These are phyloP conservation scores for Candida yuanshanica DNA, from an alignment of 805 yeast genomes.

Conservation along the genomic window DNA sequence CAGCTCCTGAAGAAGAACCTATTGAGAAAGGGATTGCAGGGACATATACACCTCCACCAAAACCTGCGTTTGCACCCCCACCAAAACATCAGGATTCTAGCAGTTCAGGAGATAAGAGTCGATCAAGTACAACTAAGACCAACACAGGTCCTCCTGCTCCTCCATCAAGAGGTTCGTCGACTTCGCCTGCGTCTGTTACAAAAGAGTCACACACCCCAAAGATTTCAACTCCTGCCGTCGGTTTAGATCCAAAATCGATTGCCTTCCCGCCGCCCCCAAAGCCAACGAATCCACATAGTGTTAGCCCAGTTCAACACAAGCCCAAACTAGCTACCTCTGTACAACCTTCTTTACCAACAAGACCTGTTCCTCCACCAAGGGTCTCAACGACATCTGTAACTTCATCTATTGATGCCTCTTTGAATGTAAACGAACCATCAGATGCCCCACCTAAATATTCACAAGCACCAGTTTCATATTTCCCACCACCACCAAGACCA, in stretches of 20 bases:
- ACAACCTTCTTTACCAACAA: too few species aligned
- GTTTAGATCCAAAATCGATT: background rate
- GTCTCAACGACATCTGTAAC: too few species aligned
- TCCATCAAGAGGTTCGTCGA: background rate
- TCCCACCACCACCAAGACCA: constrained; percentile 12
- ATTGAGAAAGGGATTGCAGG: constrained; percentile 29
- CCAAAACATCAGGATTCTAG: constrained; percentile 22
- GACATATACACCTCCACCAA: constrained; percentile 27
- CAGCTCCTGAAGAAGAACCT: constrained; percentile 8
- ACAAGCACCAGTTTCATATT: background rate
- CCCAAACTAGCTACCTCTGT: too few species aligned
- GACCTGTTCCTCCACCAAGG: background rate
- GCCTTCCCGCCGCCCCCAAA: constrained; percentile 19
- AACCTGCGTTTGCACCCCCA: constrained; percentile 28
- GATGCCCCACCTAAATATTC: too few species aligned
- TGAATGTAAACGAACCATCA: too few species aligned
- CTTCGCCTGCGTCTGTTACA: background rate
- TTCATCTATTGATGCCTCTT: too few species aligned
- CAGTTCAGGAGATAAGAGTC: background rate
- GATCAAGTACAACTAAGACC: background rate
- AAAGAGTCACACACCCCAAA: background rate
- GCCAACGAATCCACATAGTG: constrained; percentile 10
- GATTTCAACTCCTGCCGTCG: constrained; percentile 9
- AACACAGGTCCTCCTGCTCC: background rate
- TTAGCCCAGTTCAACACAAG: too few species aligned